Conservation (phyloP, 2,329 filamentous ascomycete genomes). For the Hymenoscyphus fructigenus region DNA sequence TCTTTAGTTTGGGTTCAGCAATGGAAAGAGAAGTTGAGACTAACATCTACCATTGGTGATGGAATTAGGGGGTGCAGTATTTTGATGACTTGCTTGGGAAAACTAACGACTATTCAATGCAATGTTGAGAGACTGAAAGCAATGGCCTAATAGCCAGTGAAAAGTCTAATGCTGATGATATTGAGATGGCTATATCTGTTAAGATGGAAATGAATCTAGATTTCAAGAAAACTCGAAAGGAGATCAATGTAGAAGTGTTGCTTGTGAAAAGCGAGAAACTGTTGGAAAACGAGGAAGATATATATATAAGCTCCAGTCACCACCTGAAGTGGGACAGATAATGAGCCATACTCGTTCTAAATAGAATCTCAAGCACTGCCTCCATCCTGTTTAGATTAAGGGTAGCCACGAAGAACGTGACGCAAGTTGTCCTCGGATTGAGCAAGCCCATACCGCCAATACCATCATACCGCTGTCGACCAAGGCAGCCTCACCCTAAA, state of each 20-base stretch:
- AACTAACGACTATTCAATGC: not conserved
- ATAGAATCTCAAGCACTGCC: constrained; percentile 28
- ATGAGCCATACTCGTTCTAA: constrained; percentile 20
- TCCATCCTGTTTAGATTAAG: constrained; percentile 27
- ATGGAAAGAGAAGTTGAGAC: constrained; percentile 10
- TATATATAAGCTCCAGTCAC: constrained; percentile 9
- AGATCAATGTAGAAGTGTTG: not conserved
- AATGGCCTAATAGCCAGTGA: not conserved
- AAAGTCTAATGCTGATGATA: constrained; percentile 11
- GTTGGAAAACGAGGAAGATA: not conserved
- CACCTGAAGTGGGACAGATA: constrained; percentile 16
- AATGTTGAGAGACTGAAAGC: not conserved
- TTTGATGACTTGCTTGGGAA: constrained; percentile 5
- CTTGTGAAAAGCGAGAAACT: not conserved
- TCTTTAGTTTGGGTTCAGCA: constrained; percentile 18
- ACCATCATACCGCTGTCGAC: constrained; percentile 10
- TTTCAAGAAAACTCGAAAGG: constrained; percentile 5
- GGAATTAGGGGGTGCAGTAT: constrained; percentile 4
- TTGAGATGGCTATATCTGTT: constrained; percentile 9
- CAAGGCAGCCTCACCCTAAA: constrained; percentile 29
- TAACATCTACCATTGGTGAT: constrained; percentile 30
- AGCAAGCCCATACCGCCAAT: constrained; percentile 16
- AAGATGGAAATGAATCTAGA: constrained; percentile 3
- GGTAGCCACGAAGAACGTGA: constrained; percentile 29
- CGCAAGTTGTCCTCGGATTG: constrained; percentile 19